Evolutionary conservation across 805 yeast species (phyloP), one percentile per base, ranked within the genome.

Genomic region (Starmerella asiatica): DNA sequence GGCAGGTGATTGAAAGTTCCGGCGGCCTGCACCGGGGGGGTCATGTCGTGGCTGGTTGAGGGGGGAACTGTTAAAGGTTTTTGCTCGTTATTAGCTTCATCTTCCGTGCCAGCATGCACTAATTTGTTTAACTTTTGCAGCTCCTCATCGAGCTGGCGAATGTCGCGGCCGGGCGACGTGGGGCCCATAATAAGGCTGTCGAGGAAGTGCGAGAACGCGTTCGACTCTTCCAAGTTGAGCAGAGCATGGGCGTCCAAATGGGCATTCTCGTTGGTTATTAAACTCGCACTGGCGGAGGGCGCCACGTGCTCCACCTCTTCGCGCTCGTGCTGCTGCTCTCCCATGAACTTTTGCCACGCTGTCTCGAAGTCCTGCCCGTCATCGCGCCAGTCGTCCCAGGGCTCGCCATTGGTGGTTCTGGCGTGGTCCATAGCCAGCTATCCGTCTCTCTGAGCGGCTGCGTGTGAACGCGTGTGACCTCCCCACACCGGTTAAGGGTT

Each of bases 131-230:
- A 40, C 28, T 30, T 26, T 24, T 47, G 43, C 18, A 47, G 37
- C 36, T 42, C 49, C 39, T 37, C 42, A 28, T 48, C 51, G 18
- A 46, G 35, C 16, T 29, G 7, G n/a, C 42, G 38, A 21, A 36
- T 5, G 27, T 36, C 20, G 27, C 38, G 16, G 3, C 39, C 39
- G 8, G 51, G 46, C 16, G 35, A 20, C 7, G 45, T n/a, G n/a
- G 53, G 51, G 39, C 46, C 43, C 12, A 29, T 27, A 26, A 51
- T 45, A 28, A 51, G 47, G 19, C 40, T 43, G 34, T 51, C 55
- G 24, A 51, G 34, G 31, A 50, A 51, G 2, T 33, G 34, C 19
- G 47, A 32, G 33, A 51, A 43, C 21, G 53, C 54, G 29, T 38
- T 34, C 21, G 47, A 41, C 40, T 51, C 55, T 21, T 39, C 42